These are phyloP conservation scores for Odontarrhena argentea DNA, from an alignment of 345 rosid genomes.

Conservation along the genomic window DNA sequence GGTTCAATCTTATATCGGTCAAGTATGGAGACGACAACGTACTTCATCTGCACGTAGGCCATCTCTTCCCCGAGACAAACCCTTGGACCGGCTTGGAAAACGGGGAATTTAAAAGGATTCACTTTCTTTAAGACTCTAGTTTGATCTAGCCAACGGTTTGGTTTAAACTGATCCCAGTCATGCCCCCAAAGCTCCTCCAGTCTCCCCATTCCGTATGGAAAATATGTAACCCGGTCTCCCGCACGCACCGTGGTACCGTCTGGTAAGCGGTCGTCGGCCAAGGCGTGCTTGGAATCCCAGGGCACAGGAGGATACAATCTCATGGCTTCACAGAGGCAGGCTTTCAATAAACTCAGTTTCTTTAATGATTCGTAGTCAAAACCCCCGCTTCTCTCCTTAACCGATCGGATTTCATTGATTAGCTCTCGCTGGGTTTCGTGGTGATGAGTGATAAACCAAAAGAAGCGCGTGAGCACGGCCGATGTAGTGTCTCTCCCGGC, in stretches of 20 bases:
- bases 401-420: slow-evolving; percentile 44
- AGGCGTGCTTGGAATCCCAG: slow-evolving; percentile 71
- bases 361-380: slow-evolving; percentile 47
- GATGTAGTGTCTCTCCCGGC: slow-evolving; percentile 78
- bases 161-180: slow-evolving; percentile 63
- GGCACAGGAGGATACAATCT: slow-evolving; percentile 78
- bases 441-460: slow-evolving; percentile 57
- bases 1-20: slow-evolving; percentile 45
- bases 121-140: slow-evolving; percentile 48
- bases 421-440: slow-evolving; percentile 45
- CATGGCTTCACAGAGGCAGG: slow-evolving; percentile 66
- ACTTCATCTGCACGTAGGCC: slow-evolving; percentile 78
- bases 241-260: slow-evolving; percentile 65
- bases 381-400: slow-evolving; percentile 20
- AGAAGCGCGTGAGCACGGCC: slow-evolving; percentile 64
- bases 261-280: slow-evolving; percentile 54
- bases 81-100: slow-evolving; percentile 82
- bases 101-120: slow-evolving; percentile 59
- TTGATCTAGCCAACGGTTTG: slow-evolving; percentile 58
- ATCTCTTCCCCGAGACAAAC: slow-evolving; percentile 74
- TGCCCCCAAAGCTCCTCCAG: slow-evolving; percentile 80
- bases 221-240: slow-evolving; percentile 84
- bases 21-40: slow-evolving; percentile 50
- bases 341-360: slow-evolving; percentile 52
- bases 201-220: slow-evolving; percentile 91